phyloP scores from a whole-genome alignment of 2,329 filamentous ascomycete species.

The Aspergillus caelatus region DNA sequence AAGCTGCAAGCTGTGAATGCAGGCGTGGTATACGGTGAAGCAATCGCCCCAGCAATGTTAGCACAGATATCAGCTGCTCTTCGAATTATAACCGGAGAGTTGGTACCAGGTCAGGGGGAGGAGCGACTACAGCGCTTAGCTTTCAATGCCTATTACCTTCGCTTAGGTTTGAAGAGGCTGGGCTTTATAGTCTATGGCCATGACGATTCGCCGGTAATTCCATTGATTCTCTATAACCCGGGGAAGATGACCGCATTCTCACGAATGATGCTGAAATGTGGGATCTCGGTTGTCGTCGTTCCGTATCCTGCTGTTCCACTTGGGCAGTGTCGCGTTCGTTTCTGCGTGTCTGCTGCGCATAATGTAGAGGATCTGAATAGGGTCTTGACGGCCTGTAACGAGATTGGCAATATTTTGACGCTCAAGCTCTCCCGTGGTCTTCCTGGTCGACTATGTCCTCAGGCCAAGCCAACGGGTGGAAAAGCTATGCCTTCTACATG shows the following conservation, averaged over 20 bases:
- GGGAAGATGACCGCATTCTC: slow-evolving; percentile 98
- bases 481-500: no score
- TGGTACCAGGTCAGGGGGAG: slow-evolving; percentile 90
- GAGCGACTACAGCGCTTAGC: slow-evolving; percentile 93
- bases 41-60: slow-evolving; percentile 82
- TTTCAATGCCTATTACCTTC: slow-evolving; percentile 98
- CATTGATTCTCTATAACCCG: slow-evolving; percentile 93
- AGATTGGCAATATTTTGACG: slow-evolving; percentile 88
- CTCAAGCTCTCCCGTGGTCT: slow-evolving; percentile 97
- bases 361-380: slow-evolving; percentile 98
- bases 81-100: slow-evolving; percentile 83
- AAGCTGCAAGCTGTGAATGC: slow-evolving; percentile 86
- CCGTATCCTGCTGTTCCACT: slow-evolving; percentile 95
- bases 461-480: no score
- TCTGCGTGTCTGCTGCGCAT: slow-evolving; percentile 94
- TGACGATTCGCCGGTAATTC: slow-evolving; percentile 97
- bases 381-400: slow-evolving; percentile 85
- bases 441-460: slow-evolving; percentile 58
- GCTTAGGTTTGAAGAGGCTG: slow-evolving; percentile 92
- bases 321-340: slow-evolving; percentile 89
- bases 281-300: slow-evolving; percentile 96
- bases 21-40: slow-evolving; percentile 82
- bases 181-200: slow-evolving; percentile 97
- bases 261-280: slow-evolving; percentile 96
- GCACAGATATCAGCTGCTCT: slow-evolving; percentile 88